Percentiles rank a stretch among this genome's conserved stretches.
Conservation (phyloP, 768 basidiomycete species). For the Auricularia sp. region DNA sequence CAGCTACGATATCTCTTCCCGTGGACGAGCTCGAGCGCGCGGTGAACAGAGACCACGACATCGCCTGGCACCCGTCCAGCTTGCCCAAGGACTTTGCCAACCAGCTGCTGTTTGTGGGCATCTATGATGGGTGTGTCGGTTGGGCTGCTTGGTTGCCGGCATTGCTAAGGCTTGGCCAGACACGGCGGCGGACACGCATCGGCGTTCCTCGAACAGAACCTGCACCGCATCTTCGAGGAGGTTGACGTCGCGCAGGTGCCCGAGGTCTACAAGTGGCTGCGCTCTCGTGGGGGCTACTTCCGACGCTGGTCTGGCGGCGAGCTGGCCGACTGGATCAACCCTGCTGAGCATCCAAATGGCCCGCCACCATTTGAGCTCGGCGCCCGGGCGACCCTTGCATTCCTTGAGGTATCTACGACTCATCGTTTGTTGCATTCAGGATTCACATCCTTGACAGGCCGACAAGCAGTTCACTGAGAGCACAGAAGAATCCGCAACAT, state of each 20-base stretch:
- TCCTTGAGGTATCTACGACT: slow-evolving; percentile 59
- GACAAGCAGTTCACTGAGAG: slow-evolving; percentile 59
- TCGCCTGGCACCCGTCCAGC: slow-evolving; percentile 62
- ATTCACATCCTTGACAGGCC: neutral
- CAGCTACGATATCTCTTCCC: slow-evolving; percentile 63
- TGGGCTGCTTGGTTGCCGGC: neutral
- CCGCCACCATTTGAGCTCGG: slow-evolving; percentile 58
- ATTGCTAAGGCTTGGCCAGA: slow-evolving; percentile 27
- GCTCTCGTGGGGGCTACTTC: slow-evolving; percentile 82
- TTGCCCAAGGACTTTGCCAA: slow-evolving; percentile 40
- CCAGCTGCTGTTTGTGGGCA: slow-evolving; percentile 78
- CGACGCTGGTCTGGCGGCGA: slow-evolving; percentile 78
- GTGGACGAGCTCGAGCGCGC: slow-evolving; percentile 61
- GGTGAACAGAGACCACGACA: slow-evolving; percentile 47
- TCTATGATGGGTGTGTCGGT: slow-evolving; percentile 76
- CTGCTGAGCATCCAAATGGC: slow-evolving; percentile 16
- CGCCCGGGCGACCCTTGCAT: slow-evolving; percentile 76
- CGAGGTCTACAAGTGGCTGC: slow-evolving; percentile 65
- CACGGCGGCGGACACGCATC: slow-evolving; percentile 90
- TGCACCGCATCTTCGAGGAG: slow-evolving; percentile 77
- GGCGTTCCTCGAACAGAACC: slow-evolving; percentile 71
- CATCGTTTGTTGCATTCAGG: neutral
- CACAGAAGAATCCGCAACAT: slow-evolving; percentile 60
- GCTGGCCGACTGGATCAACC: slow-evolving; percentile 53
- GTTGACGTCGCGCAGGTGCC: slow-evolving; percentile 62